Base-by-base conservation (phyloP, 768 basidiomycete species). In the Auricularia sp. region DNA sequence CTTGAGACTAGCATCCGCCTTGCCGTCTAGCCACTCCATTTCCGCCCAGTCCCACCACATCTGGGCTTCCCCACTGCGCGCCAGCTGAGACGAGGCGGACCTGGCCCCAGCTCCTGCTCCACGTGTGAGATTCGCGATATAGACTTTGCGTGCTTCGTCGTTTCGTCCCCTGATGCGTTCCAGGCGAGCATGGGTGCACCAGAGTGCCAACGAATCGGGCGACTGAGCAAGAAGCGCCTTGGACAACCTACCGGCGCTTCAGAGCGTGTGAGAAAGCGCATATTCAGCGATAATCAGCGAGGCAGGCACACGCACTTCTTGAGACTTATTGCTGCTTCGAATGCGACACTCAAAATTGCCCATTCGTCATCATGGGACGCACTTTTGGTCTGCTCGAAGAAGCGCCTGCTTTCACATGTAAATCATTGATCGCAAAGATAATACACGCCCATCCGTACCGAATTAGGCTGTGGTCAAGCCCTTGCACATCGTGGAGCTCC, bases 41-140 rank as follows among this genome's bases (percentile, higher is more conserved):
- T 93, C 87, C 1, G 86, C 87, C 88, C 90, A 93, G 68, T 87
- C 83, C 85, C 86, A 91, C 88, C 88, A 93, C 66, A 93, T 71
- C 64, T 72, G 72, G 23, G 80, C 77, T 16, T 74, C 70, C 36
- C 77, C 80, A 3, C 71, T 70, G 36, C 75, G 73, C 16, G 73
- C 62, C 74, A 2, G 78, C 75, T 1, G 83, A 76, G 5, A 81
- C 75, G 51, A 80, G 75, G 21, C 90, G 80, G 6, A 88, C 78
- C 47, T 51, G 47, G 47, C 47, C 47, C 39, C 39, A 42, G 29
- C 29, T 29, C 29, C 29, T 44, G 43, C 43, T 10, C 47, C 16
- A 5, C 16, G 47, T 16, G 18, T 18, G 18, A 59, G 56, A 35
- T 59, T 59, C 1, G 86, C 85, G 67, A 86, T 80, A 73, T 90